Percentiles rank a stretch among this genome's conserved stretches.
phyloP scores from a whole-genome alignment of 2,329 filamentous ascomycete species.

The Monascus ruber region DNA sequence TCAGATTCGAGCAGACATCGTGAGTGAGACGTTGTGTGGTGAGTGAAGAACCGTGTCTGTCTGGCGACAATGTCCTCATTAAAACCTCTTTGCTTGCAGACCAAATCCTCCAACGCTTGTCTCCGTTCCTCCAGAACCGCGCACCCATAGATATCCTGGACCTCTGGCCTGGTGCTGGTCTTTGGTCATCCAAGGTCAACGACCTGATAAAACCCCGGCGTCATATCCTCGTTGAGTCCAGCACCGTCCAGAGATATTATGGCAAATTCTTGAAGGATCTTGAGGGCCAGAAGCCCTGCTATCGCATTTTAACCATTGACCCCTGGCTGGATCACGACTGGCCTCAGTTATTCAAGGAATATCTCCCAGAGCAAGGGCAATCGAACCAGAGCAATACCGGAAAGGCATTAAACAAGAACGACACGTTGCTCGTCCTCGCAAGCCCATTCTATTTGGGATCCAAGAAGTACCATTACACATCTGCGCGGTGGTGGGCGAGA shows the following conservation, averaged over 20 bases:
- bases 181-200: conserved; percentile 71
- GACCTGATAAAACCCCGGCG: conserved; percentile 62
- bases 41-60: conserved; percentile 4
- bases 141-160: conserved; percentile 77
- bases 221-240: conserved; percentile 73
- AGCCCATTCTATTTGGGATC: conserved; percentile 51
- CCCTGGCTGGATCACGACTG: conserved; percentile 51
- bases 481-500: conserved; percentile 46
- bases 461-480: conserved; percentile 35
- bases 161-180: conserved; percentile 65
- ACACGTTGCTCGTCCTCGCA: conserved; percentile 60
- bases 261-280: conserved; percentile 50
- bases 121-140: conserved; percentile 56
- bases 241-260: conserved; percentile 41
- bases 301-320: conserved; percentile 41
- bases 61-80: neutral
- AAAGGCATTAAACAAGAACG: conserved; percentile 45
- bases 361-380: conserved; percentile 44
- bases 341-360: conserved; percentile 15
- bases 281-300: conserved; percentile 36
- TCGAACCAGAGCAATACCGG: conserved; percentile 28
- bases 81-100: conserved; percentile 31
- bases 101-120: conserved; percentile 59
- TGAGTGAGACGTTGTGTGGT: conserved; percentile 25
- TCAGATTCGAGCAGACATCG: conserved; percentile 11